phyloP scores from a whole-genome alignment of 2,329 filamentous ascomycete genomes.

The Orbilia blumenaviensis region DNA sequence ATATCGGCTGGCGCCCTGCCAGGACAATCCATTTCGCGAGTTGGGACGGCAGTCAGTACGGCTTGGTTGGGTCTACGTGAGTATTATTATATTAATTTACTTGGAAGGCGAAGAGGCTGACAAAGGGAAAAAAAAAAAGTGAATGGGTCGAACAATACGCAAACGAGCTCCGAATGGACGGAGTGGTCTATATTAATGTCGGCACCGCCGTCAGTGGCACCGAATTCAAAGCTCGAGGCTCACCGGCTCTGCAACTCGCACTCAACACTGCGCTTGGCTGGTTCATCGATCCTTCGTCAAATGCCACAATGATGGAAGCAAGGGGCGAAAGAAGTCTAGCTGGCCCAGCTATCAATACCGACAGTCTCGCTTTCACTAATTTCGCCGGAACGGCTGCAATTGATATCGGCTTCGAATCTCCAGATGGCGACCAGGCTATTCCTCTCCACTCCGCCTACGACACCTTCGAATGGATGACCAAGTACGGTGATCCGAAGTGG shows the following conservation, averaged over 20 bases:
- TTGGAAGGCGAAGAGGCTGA: no score
- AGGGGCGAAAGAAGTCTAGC: slow-evolving; percentile 76
- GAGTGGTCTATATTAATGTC: slow-evolving; percentile 89
- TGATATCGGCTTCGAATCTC: slow-evolving; percentile 75
- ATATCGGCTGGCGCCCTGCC: slow-evolving; percentile 84
- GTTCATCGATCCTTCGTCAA: slow-evolving; percentile 75
- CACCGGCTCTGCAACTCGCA: slow-evolving; percentile 78
- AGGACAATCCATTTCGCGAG: slow-evolving; percentile 97
- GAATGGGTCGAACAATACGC: slow-evolving; percentile 91
- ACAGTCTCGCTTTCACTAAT: slow-evolving; percentile 81
- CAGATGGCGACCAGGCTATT: slow-evolving; percentile 67
- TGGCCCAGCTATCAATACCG: slow-evolving; percentile 60
- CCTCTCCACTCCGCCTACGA: slow-evolving; percentile 89
- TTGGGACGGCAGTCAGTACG: slow-evolving; percentile 95
- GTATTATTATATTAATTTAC: slow-evolving; percentile 34
- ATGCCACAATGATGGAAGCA: slow-evolving; percentile 75
- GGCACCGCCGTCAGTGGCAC: slow-evolving; percentile 80
- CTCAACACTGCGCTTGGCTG: slow-evolving; percentile 78
- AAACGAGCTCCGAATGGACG: slow-evolving; percentile 75
- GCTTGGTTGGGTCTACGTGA: slow-evolving; percentile 84
- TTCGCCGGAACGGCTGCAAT: slow-evolving; percentile 88
- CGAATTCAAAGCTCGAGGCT: slow-evolving; percentile 79
- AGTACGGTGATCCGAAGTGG: slow-evolving; percentile 80
- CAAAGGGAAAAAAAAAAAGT: no score
- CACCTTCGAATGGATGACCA: slow-evolving; percentile 84